These are phyloP conservation scores for Cladorrhinum sp. DNA, from an alignment of 2,329 filamentous ascomycete genomes.

Conservation along the genomic window DNA sequence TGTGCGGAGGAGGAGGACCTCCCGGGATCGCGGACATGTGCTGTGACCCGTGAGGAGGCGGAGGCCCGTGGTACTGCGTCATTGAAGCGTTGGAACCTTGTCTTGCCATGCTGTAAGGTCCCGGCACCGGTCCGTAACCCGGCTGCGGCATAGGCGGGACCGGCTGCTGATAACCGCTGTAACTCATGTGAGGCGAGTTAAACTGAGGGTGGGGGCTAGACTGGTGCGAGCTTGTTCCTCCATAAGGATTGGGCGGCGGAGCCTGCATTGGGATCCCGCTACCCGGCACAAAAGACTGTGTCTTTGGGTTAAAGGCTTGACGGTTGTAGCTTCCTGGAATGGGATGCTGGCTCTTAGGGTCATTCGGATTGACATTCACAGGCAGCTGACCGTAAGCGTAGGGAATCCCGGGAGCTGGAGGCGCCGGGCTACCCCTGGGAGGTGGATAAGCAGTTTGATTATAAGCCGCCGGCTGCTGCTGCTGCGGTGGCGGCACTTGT, in stretches of 20 bases:
- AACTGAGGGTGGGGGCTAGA: slow-evolving; percentile 55
- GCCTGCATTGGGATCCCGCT: slow-evolving; percentile 49
- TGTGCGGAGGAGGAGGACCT: slow-evolving; percentile 33
- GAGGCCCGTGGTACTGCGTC: slow-evolving; percentile 45
- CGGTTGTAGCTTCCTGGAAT: slow-evolving; percentile 77
- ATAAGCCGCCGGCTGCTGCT: slow-evolving; percentile 26
- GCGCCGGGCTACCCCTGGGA: slow-evolving; percentile 26
- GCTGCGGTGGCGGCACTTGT: slow-evolving; percentile 14
- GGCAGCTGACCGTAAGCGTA: slow-evolving; percentile 81
- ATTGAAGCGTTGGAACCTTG: slow-evolving; percentile 56
- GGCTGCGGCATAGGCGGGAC: slow-evolving; percentile 38
- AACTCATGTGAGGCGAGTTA: slow-evolving; percentile 49
- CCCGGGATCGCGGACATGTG: slow-evolving; percentile 31
- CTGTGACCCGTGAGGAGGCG: slow-evolving; percentile 35
- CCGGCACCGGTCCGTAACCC: slow-evolving; percentile 35
- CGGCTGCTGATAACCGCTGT: slow-evolving; percentile 46
- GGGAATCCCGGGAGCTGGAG: slow-evolving; percentile 41
- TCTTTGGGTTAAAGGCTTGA: slow-evolving; percentile 90
- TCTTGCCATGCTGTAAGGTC: slow-evolving; percentile 52
- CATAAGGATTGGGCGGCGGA: slow-evolving; percentile 44
- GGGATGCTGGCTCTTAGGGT: slow-evolving; percentile 73
- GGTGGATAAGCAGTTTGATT: slow-evolving; percentile 31
- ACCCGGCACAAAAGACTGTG: slow-evolving; percentile 81
- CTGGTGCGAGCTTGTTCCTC: slow-evolving; percentile 47
- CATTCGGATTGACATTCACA: slow-evolving; percentile 64